Percentiles rank a stretch among this genome's conserved stretches.
Evolutionary conservation across 495 filamentous ascomycete genomes (phyloP).

Genomic region (Apiosordaria backusii): DNA sequence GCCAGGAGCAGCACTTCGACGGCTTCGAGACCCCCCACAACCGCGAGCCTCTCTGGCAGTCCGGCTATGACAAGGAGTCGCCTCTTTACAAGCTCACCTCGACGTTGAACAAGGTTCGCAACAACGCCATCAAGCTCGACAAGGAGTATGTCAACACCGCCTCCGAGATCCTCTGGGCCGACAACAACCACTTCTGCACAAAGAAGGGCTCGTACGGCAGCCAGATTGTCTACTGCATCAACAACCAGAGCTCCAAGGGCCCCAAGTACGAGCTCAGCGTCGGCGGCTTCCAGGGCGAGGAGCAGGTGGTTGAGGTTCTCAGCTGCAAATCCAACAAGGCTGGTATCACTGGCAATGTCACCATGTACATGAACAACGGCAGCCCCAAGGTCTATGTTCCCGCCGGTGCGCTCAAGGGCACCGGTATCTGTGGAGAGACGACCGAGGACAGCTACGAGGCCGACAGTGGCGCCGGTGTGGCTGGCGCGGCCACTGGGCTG

Average conservation of each 20-base stretch:
- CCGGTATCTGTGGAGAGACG: constrained; percentile 25
- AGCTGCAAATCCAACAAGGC: constrained; percentile 24
- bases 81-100: constrained; percentile 59
- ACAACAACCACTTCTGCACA: constrained; percentile 56
- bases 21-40: constrained; percentile 60
- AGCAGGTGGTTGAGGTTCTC: constrained; percentile 31
- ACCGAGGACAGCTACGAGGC: constrained; percentile 13
- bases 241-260: constrained; percentile 32
- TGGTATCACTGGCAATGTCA: constrained; percentile 24
- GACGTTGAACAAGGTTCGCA: constrained; percentile 59
- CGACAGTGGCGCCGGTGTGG: constrained; percentile 9
- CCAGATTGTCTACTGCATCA: constrained; percentile 32
- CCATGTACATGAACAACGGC: constrained; percentile 24
- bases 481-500: constrained; percentile 15
- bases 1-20: constrained; percentile 70
- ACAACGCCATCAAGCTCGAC: constrained; percentile 49
- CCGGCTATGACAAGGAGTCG: constrained; percentile 54
- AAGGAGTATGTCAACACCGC: constrained; percentile 50
- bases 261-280: constrained; percentile 23
- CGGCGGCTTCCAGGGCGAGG: constrained; percentile 27
- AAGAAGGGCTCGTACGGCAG: constrained; percentile 64
- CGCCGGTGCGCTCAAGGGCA: constrained; percentile 16
- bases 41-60: constrained; percentile 72
- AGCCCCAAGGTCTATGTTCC: constrained; percentile 29
- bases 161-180: constrained; percentile 53